Base-by-base conservation (phyloP, 2,329 filamentous ascomycete species). In the Aspergillus sp. region DNA sequence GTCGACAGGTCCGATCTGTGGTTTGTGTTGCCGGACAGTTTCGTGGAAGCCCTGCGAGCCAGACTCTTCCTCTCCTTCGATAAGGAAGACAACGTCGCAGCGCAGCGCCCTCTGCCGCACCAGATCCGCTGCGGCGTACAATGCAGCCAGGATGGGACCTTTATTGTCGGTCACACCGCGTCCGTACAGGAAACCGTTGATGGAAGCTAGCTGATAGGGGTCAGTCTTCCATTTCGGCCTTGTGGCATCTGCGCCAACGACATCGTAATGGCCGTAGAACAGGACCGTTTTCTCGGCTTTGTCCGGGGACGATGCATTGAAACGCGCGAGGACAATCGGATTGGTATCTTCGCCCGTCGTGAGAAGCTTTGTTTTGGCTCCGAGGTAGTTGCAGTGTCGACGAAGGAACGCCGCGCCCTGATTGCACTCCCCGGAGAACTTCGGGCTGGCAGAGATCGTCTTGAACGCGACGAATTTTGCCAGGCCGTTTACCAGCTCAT, bases 131-230 rank as follows among this genome's bases (percentile, higher is more conserved):
- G 93, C 89, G 0, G 89, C 91, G 52, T 93, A 96, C 0, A 98
- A 71, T 1, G 91, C 91, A 2, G 93, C 89, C 51, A 98, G 76
- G 39, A 95, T 86, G 0, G 91, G 91, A 0, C 93, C 91, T 58
- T 98, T 98, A 64, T 98, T 96, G 58, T 98, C 91, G 29, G 86
- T 93, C 10, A 93, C 84, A n/a, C 91, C 91, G 48, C 91, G 82
- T 2, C 91, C 91, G 44, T 98, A 96, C 2, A 96, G 68, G 55
- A 89, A 96, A 0, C 91, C 89, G 48, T 94, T 88, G 35, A 86
- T 76, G 3, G 91, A 91, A 31, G 81, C 81, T 51, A 96, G 72
- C n/a, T 80, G 72, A 55, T 96, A 98, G 0, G 91, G 93, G 42
- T 96, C 84, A 2, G 78, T 78, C 24, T 75, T 72, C 91, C 91